Percentiles rank a stretch among this genome's conserved stretches.
phyloP scores from a whole-genome alignment of 495 filamentous ascomycete genomes.

The Talaromyces ruber region DNA sequence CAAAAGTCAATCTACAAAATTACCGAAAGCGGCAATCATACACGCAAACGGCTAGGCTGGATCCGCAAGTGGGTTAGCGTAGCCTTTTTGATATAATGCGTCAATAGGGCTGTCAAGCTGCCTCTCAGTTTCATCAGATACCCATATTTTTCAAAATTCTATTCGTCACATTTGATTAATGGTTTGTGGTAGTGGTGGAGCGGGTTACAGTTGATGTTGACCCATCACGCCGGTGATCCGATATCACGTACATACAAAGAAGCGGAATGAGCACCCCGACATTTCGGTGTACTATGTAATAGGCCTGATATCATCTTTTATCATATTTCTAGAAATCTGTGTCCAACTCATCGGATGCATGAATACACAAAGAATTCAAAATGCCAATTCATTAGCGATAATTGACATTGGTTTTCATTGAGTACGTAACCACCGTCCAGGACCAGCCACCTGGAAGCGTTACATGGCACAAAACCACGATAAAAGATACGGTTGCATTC shows the following conservation, averaged over 20 bases:
- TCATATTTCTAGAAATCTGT: not conserved
- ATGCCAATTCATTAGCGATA: not conserved
- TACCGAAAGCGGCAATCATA: slow-evolving; percentile 2
- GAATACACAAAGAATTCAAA: not conserved
- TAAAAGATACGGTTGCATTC: slow-evolving; percentile 4
- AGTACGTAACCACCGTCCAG: not conserved
- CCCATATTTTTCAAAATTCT: not conserved
- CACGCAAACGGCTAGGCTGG: not conserved
- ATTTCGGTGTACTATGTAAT: not conserved
- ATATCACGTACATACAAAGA: not conserved
- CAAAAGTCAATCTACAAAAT: not conserved
- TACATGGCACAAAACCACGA: not conserved
- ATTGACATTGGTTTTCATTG: not conserved
- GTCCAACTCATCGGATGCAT: not conserved
- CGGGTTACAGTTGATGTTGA: not conserved
- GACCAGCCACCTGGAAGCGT: not conserved
- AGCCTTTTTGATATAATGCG: not conserved
- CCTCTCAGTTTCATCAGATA: not conserved
- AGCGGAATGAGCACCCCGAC: not conserved
- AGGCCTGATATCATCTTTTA: not conserved
- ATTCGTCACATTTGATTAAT: not conserved
- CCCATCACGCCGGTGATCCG: not conserved
- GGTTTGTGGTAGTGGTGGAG: not conserved
- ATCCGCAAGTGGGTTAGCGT: not conserved
- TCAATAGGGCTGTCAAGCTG: not conserved